Percentiles rank a stretch among this genome's conserved stretches.
phyloP scores from a whole-genome alignment of 1,284 basidiomycete species.

The Tetrapyrgos nigripes region DNA sequence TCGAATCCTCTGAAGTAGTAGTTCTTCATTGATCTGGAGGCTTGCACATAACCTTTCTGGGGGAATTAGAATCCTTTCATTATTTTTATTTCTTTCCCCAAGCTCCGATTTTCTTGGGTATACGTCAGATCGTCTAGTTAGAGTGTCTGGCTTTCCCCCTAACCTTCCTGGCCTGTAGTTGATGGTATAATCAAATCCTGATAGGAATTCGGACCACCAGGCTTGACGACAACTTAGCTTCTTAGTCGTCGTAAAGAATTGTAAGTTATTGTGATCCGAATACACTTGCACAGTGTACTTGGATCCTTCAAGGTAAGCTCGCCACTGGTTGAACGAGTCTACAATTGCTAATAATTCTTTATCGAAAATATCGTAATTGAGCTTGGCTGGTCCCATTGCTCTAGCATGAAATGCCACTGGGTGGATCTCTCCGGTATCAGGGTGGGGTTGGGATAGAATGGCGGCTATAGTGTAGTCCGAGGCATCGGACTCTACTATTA shows the following conservation, averaged over 20 bases:
- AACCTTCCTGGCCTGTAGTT: slow-evolving; percentile 3
- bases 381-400: too few relatives aligned
- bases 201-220: too few relatives aligned
- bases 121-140: slow-evolving; percentile 29
- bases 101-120: slow-evolving; percentile 9
- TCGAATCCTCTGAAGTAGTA: not conserved
- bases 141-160: not conserved
- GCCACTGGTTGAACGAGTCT: too few relatives aligned
- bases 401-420: too few relatives aligned
- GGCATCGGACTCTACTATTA: slow-evolving; percentile 35
- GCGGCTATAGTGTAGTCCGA: too few relatives aligned
- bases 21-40: not conserved
- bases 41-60: slow-evolving; percentile 23
- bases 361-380: too few relatives aligned
- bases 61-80: slow-evolving; percentile 22
- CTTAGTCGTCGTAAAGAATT: slow-evolving; percentile 30
- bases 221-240: slow-evolving; percentile 31
- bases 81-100: slow-evolving; percentile 3
- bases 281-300: slow-evolving; percentile 22
- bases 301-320: too few relatives aligned
- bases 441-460: too few relatives aligned
- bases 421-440: too few relatives aligned
- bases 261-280: slow-evolving; percentile 37
- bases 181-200: slow-evolving; percentile 1
- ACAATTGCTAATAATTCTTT: too few relatives aligned